A percentile compares a stretch with the other conserved stretches of the same genome.
Evolutionary conservation across 2,329 filamentous ascomycete species (phyloP).

Genomic region (Fusarium keratoplasticum): DNA sequence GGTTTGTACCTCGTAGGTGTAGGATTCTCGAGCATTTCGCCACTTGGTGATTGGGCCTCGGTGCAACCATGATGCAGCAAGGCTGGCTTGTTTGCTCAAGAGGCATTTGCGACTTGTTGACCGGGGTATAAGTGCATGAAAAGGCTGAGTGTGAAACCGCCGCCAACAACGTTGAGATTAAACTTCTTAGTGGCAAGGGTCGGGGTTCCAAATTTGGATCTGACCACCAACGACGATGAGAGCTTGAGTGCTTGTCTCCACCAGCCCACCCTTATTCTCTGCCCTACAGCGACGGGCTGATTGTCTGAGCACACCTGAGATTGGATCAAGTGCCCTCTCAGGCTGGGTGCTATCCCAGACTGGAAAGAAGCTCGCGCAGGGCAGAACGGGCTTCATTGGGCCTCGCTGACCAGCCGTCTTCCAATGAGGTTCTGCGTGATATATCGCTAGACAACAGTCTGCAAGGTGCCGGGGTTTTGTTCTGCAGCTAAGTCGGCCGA

Average conservation of each 20-base stretch:
- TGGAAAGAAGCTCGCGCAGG: slow-evolving; percentile 11
- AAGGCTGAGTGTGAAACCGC: slow-evolving; percentile 36
- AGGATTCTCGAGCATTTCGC: background rate
- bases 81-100: slow-evolving; percentile 2
- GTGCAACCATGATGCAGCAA: slow-evolving; percentile 18
- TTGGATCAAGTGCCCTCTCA: background rate
- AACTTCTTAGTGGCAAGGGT: slow-evolving; percentile 34
- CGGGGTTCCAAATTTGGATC: slow-evolving; percentile 24
- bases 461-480: background rate
- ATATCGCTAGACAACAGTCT: slow-evolving; percentile 4
- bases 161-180: slow-evolving; percentile 39
- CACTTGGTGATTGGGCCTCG: background rate
- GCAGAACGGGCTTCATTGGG: slow-evolving; percentile 7
- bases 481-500: slow-evolving; percentile 15
- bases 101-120: slow-evolving; percentile 8
- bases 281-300: slow-evolving; percentile 13
- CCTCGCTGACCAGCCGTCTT: background rate
- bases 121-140: background rate
- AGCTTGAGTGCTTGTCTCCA: background rate
- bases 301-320: slow-evolving; percentile 6
- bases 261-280: slow-evolving; percentile 16
- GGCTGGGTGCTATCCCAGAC: background rate
- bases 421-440: slow-evolving; percentile 14
- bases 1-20: slow-evolving; percentile 7
- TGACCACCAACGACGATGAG: slow-evolving; percentile 15